These are phyloP conservation scores for Porcisia hertigi DNA, from an alignment of 208 protist genomes.

Conservation along the genomic window DNA sequence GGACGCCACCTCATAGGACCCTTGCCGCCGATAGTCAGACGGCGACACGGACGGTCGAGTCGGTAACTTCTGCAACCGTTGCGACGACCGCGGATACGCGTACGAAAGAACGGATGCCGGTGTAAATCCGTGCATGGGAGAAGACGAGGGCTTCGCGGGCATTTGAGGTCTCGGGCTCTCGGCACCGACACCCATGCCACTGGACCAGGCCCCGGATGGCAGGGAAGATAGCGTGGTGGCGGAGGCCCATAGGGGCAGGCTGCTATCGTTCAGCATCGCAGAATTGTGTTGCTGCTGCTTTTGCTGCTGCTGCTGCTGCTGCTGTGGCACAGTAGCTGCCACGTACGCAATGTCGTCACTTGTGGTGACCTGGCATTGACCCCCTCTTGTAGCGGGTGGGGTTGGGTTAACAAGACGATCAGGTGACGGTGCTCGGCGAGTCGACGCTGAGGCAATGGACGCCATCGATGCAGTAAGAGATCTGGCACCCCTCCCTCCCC, in stretches of 20 bases:
- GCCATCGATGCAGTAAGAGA: conserved; percentile 5
- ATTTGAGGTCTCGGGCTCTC: conserved; percentile 21
- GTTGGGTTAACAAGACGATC: conserved; percentile 11
- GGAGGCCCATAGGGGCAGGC: conserved; percentile 23
- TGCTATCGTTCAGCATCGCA: conserved; percentile 18
- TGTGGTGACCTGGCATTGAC: too few species aligned
- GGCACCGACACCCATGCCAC: not conserved
- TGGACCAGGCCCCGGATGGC: not conserved
- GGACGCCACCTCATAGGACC: conserved; percentile 19
- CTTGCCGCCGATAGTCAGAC: not conserved
- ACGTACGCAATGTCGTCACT: not conserved
- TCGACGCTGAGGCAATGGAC: conserved; percentile 16
- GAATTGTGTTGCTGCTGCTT: not conserved
- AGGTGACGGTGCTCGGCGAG: conserved; percentile 23
- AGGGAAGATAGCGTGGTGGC: conserved; percentile 26
- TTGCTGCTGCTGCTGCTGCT: too few species aligned
- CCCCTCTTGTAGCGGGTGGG: not conserved
- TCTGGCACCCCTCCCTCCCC: not conserved
- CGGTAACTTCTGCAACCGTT: not conserved
- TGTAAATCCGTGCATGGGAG: not conserved
- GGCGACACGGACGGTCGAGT: not conserved
- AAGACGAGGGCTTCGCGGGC: not conserved
- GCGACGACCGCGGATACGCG: not conserved
- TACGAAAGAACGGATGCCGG: not conserved
- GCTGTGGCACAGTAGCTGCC: not conserved